phyloP scores from a whole-genome alignment of 2,329 filamentous ascomycete genomes.

The Didymella pinodella region DNA sequence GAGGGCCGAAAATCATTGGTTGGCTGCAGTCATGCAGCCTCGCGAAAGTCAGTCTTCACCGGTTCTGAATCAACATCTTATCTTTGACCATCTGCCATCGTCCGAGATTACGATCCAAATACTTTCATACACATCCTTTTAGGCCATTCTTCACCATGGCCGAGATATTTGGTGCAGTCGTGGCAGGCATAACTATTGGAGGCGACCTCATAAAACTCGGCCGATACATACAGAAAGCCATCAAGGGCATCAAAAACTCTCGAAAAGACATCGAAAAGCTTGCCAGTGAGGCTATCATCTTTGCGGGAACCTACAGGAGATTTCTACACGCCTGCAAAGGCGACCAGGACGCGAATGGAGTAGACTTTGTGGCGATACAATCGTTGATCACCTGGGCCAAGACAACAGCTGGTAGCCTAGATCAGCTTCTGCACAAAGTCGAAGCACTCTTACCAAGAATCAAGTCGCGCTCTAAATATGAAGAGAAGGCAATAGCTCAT shows the following conservation, averaged over 20 bases:
- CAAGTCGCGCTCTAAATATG: background rate
- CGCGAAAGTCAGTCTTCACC: slow-evolving; percentile 1
- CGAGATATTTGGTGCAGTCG: background rate
- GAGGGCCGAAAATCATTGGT: slow-evolving; percentile 1
- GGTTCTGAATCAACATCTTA: slow-evolving; percentile 1
- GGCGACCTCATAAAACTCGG: background rate
- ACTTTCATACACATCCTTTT: background rate
- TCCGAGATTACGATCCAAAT: background rate
- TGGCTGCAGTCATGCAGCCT: slow-evolving; percentile 2
- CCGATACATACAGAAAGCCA: background rate
- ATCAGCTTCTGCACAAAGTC: background rate
- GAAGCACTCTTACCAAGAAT: background rate
- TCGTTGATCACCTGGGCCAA: background rate
- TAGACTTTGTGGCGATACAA: background rate
- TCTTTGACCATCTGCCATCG: background rate
- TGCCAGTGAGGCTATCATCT: background rate
- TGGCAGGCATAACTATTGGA: background rate
- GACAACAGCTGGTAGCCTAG: background rate
- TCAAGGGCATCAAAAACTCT: background rate
- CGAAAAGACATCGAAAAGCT: background rate
- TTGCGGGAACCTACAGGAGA: background rate
- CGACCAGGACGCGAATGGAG: background rate
- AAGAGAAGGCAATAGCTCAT: background rate
- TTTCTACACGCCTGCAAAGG: background rate
- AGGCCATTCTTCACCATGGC: background rate